Evolutionary conservation across 371 early-diverging fungal genomes (phyloP), one percentile per base, ranked within the genome.

Genomic region (Rhizopus sp.): DNA sequence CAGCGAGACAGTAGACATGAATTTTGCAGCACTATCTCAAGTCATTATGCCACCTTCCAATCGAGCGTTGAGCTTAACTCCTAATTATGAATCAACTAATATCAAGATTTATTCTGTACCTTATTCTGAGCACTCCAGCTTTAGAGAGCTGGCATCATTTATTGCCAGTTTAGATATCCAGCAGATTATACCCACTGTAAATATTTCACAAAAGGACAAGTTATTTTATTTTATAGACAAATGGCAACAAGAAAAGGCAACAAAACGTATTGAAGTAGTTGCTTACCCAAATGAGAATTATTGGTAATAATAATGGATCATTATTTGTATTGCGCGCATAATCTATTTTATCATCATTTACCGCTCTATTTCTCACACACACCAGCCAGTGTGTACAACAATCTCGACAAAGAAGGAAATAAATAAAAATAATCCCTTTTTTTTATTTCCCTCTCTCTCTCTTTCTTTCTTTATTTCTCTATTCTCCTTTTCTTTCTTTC

Each of bases 121-220:
- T 13, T 98, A 98, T 64, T 91, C 91, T 3, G 98, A 98, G 68
- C 97, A 98, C 63, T 93, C 93, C 0, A 89, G 89, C 40, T 98
- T 90, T 64, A 73, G 83, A 4, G 98, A 98, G 66, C 77, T 97
- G 7, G 89, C 87, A 0, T 78, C 73, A 5, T 97, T 98, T 77
- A 80, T 93, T 8, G 77, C 78, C 7, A 84, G 87, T 32, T 57
- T 95, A 13, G 58, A 76, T 12, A 80, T 88, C 1, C 59, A 57
- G 3, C 69, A 70, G 7, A 77, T 95, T 50, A 77, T 95, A 5
- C 93, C 96, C 0, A 95, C 96, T 4, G 97, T 95, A 4, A 85
- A 85, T 50, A 76, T 85, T 41, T 57, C 33, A 35, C 59, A 55
- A 60, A 35, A 42, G 47, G 63, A 46, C 31, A 46, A 55, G 7